These are phyloP conservation scores for Podospora bellae-mahoneyi DNA, from an alignment of 495 filamentous ascomycete genomes.

Conservation along the genomic window DNA sequence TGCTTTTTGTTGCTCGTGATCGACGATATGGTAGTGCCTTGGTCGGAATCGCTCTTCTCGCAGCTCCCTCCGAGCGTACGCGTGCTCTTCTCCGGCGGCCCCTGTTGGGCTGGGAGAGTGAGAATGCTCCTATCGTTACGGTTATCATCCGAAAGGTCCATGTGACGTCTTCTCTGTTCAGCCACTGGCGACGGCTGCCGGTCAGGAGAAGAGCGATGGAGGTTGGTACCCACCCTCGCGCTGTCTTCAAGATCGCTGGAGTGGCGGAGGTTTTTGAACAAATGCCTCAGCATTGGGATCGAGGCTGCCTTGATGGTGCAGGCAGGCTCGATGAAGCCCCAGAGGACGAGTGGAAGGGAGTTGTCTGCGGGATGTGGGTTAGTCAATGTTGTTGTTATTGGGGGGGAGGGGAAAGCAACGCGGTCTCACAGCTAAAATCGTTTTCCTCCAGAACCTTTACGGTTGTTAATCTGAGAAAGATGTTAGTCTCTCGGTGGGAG, in stretches of 20 bases:
- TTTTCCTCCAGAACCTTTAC: conserved; percentile 17
- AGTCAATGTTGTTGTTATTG: not conserved
- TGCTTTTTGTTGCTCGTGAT: not conserved
- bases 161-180: not conserved
- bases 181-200: not conserved
- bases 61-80: not conserved
- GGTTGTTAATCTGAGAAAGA: conserved; percentile 8
- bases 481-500: not conserved
- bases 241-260: not conserved
- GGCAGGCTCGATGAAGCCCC: conserved; percentile 31
- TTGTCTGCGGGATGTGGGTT: conserved; percentile 15
- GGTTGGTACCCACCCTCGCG: not conserved
- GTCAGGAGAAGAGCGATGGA: not conserved
- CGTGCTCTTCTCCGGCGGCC: conserved; percentile 1
- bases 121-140: conserved; percentile 3
- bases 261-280: conserved; percentile 14
- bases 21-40: not conserved
- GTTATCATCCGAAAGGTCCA: not conserved
- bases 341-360: conserved; percentile 25
- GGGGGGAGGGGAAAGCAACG: not conserved
- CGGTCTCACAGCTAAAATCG: conserved; percentile 31
- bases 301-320: conserved; percentile 35
- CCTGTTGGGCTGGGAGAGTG: not conserved
- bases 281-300: conserved; percentile 30
- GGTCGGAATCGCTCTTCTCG: not conserved